phyloP scores from a whole-genome alignment of 345 rosid genomes.

The Carallia pectinifolia region DNA sequence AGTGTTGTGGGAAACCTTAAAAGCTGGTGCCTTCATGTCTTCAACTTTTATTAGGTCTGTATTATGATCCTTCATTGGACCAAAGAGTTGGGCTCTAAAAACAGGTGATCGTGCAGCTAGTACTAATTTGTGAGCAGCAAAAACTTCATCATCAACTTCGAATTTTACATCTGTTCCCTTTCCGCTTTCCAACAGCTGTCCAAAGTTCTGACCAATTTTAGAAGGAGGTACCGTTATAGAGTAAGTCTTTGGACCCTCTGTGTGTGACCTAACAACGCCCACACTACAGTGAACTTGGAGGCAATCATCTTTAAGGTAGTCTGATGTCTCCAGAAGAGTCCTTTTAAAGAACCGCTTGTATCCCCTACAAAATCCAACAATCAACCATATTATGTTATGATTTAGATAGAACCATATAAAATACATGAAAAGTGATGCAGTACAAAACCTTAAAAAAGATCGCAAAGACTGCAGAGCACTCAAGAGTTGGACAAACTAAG shows the following conservation, averaged over 20 bases:
- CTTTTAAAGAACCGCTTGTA: slow-evolving; percentile 81
- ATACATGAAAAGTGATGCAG: too few species aligned
- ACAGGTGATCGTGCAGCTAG: slow-evolving; percentile 81
- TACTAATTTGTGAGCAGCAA: slow-evolving; percentile 65
- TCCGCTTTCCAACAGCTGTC: slow-evolving; percentile 59
- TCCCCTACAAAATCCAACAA: slow-evolving; percentile 57
- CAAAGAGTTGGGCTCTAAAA: slow-evolving; percentile 78
- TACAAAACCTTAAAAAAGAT: too few species aligned
- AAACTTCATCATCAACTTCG: slow-evolving; percentile 62
- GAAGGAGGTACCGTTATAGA: slow-evolving; percentile 57
- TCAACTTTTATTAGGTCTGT: slow-evolving; percentile 48
- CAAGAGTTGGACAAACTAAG: neutral
- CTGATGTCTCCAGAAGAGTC: slow-evolving; percentile 58
- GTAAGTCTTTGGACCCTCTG: slow-evolving; percentile 66
- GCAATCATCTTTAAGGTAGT: slow-evolving; percentile 65
- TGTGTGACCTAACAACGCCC: slow-evolving; percentile 71
- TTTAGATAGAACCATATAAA: neutral
- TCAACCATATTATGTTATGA: neutral
- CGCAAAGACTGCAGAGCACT: too few species aligned
- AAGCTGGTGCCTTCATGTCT: slow-evolving; percentile 62
- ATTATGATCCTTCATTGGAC: slow-evolving; percentile 58
- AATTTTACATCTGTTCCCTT: slow-evolving; percentile 53
- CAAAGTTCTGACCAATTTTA: slow-evolving; percentile 54
- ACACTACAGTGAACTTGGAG: slow-evolving; percentile 64
- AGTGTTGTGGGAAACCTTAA: slow-evolving; percentile 46